Conservation (phyloP, 2,329 filamentous ascomycete species). For the Cryphonectria radicalis region DNA sequence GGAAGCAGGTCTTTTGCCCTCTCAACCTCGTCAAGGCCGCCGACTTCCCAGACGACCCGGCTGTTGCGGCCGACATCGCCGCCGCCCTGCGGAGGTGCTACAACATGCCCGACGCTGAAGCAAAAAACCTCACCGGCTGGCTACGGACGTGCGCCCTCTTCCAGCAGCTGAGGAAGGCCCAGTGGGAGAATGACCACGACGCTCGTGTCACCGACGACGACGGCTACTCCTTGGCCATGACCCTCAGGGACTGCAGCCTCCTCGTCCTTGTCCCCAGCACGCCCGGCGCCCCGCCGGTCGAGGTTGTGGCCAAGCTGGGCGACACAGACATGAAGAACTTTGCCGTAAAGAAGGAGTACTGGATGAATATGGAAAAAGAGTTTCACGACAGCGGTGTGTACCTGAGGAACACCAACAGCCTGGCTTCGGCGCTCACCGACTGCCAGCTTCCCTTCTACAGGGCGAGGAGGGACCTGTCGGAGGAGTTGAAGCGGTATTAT, state of each 20-base stretch:
- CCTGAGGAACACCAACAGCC: conserved; percentile 20
- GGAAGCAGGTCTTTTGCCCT: conserved; percentile 56
- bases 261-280: conserved; percentile 63
- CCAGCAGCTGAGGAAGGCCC: conserved; percentile 39
- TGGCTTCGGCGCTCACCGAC: conserved; percentile 16
- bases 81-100: conserved; percentile 29
- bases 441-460: conserved; percentile 28
- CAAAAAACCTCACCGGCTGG: conserved; percentile 33
- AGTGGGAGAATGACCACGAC: conserved; percentile 46
- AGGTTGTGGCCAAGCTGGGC: conserved; percentile 65
- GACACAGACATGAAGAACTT: conserved; percentile 80
- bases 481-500: conserved; percentile 22
- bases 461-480: conserved; percentile 13
- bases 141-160: conserved; percentile 45
- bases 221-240: conserved; percentile 74
- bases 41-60: conserved; percentile 30
- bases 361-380: conserved; percentile 65
- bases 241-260: conserved; percentile 77
- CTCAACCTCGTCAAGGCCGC: conserved; percentile 57
- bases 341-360: conserved; percentile 68
- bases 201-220: conserved; percentile 47
- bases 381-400: conserved; percentile 75
- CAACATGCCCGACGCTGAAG: conserved; percentile 23
- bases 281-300: conserved; percentile 29
- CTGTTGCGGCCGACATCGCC: conserved; percentile 30